Evolutionary conservation across 768 basidiomycete genomes (phyloP), one percentile per base, ranked within the genome.

Genomic region (Amanita jacksonii): DNA sequence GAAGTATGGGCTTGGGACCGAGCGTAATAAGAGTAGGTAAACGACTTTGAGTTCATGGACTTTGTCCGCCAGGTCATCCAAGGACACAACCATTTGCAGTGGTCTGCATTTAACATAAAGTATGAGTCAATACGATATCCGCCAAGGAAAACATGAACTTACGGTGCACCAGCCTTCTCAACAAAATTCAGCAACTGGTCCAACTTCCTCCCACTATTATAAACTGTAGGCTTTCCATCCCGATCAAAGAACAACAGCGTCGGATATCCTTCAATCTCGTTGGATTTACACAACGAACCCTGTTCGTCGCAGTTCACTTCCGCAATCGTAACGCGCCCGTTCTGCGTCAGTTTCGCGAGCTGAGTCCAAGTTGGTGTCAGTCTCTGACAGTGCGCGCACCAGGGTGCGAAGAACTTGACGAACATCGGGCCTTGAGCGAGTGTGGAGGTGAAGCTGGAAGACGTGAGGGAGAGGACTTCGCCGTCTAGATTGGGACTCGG

Each of bases 381-480:
- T 57, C 88, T 88, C 66, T 96, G 93, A 74, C 94, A 99, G 63
- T 98, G 93, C 3, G 87, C 87, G 58, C 93, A 97, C 88, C 93
- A 98, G 0, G 93, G 93, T 0, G 92, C 94, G 58, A 75, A 98
- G 68, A 87, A 98, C 51, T 70, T 64, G 57, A 69, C 64, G 64
- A 85, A 67, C 32, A 72, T 59, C 40, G 75, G 61, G 37, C 70
- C 67, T 46, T 65, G 50, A 1, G 58, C 52, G 7, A 74, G 58
- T 1, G 66, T 62, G 18, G 50, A 39, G 8, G 63, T 51, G 51
- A 79, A 76, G 1, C 64, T 60, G 8, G 63, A 54, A 0, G 55
- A 50, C 5, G 61, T 56, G 22, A 73, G 58, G 1, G 58, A 48
- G 9, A 64, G 40, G 7, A 76, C 67, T 45, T 63, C 57, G 36